Percentiles rank a stretch among this genome's conserved stretches.
Conservation (phyloP, 768 basidiomycete species). For the Russula foetens region DNA sequence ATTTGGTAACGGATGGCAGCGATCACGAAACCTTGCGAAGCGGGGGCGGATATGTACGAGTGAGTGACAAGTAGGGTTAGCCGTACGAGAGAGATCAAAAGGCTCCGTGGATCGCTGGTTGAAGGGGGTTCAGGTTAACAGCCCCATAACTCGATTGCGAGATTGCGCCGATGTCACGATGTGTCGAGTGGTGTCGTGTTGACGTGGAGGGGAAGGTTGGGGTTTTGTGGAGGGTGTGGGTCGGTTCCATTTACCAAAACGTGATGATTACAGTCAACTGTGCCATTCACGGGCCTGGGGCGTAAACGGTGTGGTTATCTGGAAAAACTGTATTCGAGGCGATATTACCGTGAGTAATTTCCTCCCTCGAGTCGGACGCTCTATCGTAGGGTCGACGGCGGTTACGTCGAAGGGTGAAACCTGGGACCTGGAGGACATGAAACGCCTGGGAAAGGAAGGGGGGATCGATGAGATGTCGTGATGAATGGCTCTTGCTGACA, state of each 20-base stretch:
- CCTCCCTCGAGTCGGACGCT: not conserved
- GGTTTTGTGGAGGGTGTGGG: no score
- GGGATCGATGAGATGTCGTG: constrained; percentile 2
- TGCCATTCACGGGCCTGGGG: not conserved
- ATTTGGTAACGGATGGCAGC: no score
- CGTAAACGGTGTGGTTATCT: not conserved
- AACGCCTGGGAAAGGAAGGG: constrained; percentile 13
- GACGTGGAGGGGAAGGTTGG: no score
- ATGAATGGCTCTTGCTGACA: constrained; percentile 2
- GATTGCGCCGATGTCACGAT: not conserved
- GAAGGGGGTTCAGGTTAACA: no score
- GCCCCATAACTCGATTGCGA: not conserved
- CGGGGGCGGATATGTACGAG: not conserved
- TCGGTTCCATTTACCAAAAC: no score
- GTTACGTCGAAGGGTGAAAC: not conserved
- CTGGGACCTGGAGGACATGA: not conserved
- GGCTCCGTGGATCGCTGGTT: no score
- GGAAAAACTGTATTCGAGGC: not conserved
- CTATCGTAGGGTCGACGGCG: not conserved
- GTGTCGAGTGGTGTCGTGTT: no score
- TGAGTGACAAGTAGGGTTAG: not conserved
- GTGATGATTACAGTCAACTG: no score
- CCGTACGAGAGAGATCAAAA: not conserved
- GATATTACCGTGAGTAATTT: constrained; percentile 14
- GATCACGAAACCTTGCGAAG: not conserved